Evolutionary conservation across 768 basidiomycete genomes (phyloP).

Genomic region (Lyophyllum semitale): DNA sequence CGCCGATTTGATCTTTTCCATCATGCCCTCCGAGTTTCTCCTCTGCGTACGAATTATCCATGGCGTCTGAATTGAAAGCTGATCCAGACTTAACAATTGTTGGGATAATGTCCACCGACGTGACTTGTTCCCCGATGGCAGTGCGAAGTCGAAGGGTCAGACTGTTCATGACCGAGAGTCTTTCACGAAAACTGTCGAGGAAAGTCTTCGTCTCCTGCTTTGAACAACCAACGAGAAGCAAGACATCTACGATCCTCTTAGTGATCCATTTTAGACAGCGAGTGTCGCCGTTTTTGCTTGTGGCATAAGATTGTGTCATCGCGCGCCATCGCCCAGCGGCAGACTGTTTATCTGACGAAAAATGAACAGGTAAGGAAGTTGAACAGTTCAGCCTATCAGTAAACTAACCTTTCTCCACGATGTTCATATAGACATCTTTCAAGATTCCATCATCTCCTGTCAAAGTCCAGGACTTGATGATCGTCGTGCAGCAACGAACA

Average conservation of each 20-base stretch:
- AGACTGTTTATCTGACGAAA: constrained; percentile 16
- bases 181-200: constrained; percentile 3
- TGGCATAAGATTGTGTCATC: constrained; percentile 12
- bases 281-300: neutral
- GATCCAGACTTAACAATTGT: neutral
- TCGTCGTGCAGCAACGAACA: constrained; percentile 5
- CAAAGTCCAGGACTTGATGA: constrained; percentile 17
- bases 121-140: constrained; percentile 13
- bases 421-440: constrained; percentile 9
- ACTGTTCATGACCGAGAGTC: constrained; percentile 7
- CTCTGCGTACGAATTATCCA: constrained; percentile 20
- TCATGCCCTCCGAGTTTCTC: neutral
- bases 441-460: neutral
- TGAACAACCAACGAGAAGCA: constrained; percentile 6
- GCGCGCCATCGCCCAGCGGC: constrained; percentile 19
- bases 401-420: constrained; percentile 14
- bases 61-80: constrained; percentile 5
- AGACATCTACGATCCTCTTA: neutral
- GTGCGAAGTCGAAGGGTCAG: constrained; percentile 13
- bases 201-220: neutral
- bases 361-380: neutral
- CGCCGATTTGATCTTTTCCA: neutral
- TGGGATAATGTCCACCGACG: constrained; percentile 13
- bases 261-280: neutral
- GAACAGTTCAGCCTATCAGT: no score